Base-by-base conservation (phyloP, 352 stramenopile species). In the Pythium graminicola region DNA sequence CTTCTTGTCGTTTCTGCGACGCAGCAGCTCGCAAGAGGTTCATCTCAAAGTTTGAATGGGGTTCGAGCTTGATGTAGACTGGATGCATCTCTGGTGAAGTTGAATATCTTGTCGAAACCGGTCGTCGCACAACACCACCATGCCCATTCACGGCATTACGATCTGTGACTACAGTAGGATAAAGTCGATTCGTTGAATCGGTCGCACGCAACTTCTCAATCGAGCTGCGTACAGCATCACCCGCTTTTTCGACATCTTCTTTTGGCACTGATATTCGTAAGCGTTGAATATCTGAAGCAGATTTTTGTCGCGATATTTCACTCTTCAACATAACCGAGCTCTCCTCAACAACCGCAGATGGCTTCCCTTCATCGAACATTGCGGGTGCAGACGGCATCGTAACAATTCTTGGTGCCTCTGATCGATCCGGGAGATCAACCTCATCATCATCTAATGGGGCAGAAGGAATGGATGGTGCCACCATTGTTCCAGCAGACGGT, bases 31-130 rank as follows among this genome's bases (percentile, higher is more conserved):
- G 72, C 68, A 92, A 65, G 16, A 92, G 65, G 33, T 81, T 92
- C 63, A 89, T 89, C 52, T 92, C 81, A 26, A 85, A 92, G 55
- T 89, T 92, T 22, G 83, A 64, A 36, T 88, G 84, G 16, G 81
- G 81, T 39, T 92, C 81, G 20, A 92, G 50, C 56, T 89, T 89
- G 32, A 92, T 83, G 27, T 66, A 76, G 27, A 89, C 67, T 28
- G 67, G 61, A 32, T 81, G 70, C 45, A 75, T 74, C 53, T 70
- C 62, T 41, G 54, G 44, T 19, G 17, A n/a, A 8, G 60, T 38
- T 6, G 52, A 52, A 22, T 40, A 36, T 5, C 22, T 48, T 11
- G 31, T 31, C 16, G 29, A 14, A 22, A 3, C 27, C 4, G 8
- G 6, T 19, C 48, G 19, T n/a, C 28, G 29, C 31, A 16, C n/a